Conservation (phyloP, 805 yeast genomes). For the Candida silvicultrix region DNA sequence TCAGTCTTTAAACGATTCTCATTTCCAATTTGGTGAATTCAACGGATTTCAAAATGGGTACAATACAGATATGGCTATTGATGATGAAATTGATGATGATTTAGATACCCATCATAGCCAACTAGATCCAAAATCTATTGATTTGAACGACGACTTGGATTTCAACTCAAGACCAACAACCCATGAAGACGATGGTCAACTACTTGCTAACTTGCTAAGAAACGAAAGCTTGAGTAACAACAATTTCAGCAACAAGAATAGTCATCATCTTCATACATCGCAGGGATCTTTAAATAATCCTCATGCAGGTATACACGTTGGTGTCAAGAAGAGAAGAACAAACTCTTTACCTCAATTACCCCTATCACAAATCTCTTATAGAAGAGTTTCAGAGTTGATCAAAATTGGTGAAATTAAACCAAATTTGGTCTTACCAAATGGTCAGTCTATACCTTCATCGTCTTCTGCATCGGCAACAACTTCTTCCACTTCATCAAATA, state of each 20-base stretch:
- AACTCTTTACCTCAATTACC: conserved; percentile 50
- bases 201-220: background rate
- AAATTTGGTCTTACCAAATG: conserved; percentile 15
- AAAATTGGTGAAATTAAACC: conserved; percentile 39
- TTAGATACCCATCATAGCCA: background rate
- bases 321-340: conserved; percentile 39
- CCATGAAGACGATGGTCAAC: background rate
- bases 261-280: background rate
- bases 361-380: conserved; percentile 37
- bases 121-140: background rate
- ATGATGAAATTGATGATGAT: background rate
- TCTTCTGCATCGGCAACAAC: conserved; percentile 1
- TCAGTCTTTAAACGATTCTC: background rate
- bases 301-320: conserved; percentile 14
- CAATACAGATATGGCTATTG: background rate
- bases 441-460: background rate
- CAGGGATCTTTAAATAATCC: background rate
- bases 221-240: background rate
- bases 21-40: background rate
- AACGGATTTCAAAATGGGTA: background rate
- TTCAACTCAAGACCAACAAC: background rate
- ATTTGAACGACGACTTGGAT: background rate
- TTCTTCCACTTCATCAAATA: conserved; percentile 5
- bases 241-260: background rate
- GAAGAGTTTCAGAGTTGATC: conserved; percentile 26